phyloP scores from a whole-genome alignment of 2,329 filamentous ascomycete genomes.

The Fonsecaea erecta region DNA sequence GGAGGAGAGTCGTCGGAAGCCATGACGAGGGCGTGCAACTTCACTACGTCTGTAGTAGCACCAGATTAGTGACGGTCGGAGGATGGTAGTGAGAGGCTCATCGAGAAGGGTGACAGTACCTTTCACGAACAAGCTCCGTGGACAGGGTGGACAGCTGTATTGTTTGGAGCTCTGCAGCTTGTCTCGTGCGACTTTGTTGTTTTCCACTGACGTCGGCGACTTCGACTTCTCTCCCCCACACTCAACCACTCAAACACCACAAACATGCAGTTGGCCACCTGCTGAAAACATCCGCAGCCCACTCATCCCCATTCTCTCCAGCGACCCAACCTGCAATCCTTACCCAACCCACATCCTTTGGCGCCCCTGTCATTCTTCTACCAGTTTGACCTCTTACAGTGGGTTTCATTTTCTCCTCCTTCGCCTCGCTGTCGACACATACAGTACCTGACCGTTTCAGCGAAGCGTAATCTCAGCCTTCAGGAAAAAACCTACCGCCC shows the following conservation, averaged over 20 bases:
- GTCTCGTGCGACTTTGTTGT: slow-evolving; percentile 4
- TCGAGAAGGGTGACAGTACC: not conserved
- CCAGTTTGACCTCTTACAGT: not conserved
- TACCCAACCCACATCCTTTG: not conserved
- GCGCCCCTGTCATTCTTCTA: not conserved
- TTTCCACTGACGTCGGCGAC: slow-evolving; percentile 14
- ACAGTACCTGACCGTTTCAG: not conserved
- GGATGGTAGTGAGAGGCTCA: not conserved
- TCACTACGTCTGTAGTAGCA: not conserved
- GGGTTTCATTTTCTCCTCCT: not conserved
- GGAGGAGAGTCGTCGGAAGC: slow-evolving; percentile 25
- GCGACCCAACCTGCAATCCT: not conserved
- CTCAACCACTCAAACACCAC: not conserved
- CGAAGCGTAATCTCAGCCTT: not conserved
- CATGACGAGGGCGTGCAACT: slow-evolving; percentile 21
- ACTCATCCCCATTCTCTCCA: slow-evolving; percentile 4
- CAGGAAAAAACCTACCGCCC: not conserved
- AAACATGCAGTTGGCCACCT: slow-evolving; percentile 2
- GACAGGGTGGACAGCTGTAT: not conserved
- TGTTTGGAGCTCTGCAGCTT: not conserved
- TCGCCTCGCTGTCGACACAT: not conserved
- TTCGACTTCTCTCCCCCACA: slow-evolving; percentile 18
- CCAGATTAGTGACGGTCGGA: not conserved
- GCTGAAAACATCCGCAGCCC: slow-evolving; percentile 18
- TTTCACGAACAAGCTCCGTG: not conserved